These are phyloP conservation scores for Penicillium sp. DNA, from an alignment of 2,329 filamentous ascomycete genomes.

Conservation along the genomic window DNA sequence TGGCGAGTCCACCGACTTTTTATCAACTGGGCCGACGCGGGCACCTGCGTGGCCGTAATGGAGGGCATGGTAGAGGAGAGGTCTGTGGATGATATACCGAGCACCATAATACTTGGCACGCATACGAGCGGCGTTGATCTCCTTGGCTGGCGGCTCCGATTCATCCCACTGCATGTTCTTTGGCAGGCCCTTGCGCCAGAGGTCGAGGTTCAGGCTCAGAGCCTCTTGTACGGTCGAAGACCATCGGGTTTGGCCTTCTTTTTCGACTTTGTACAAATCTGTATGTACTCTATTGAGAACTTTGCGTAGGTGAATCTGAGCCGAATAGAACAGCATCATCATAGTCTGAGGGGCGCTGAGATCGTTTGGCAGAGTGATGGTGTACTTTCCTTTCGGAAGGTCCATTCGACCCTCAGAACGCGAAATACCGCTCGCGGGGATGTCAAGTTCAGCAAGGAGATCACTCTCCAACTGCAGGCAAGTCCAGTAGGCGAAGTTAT, in stretches of 20 bases:
- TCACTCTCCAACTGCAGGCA: constrained; percentile 92
- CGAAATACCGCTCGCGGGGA: constrained; percentile 60
- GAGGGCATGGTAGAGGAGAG: constrained; percentile 63
- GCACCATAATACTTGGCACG: constrained; percentile 95
- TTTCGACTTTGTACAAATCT: constrained; percentile 49
- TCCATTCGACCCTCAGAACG: constrained; percentile 49
- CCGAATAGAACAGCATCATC: constrained; percentile 57
- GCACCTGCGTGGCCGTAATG: constrained; percentile 48
- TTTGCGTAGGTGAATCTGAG: constrained; percentile 59
- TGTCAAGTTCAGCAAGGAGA: constrained; percentile 78
- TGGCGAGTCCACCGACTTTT: constrained; percentile 32
- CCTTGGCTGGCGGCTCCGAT: constrained; percentile 63
- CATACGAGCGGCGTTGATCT: constrained; percentile 78
- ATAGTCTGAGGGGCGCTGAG: constrained; percentile 36
- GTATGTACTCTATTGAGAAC: constrained; percentile 55
- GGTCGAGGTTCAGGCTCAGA: constrained; percentile 48
- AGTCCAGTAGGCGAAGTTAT: constrained; percentile 83
- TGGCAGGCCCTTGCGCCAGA: constrained; percentile 54
- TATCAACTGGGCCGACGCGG: constrained; percentile 14
- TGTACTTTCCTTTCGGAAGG: constrained; percentile 39
- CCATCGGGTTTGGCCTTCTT: constrained; percentile 35
- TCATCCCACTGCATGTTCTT: constrained; percentile 59
- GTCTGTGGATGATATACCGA: constrained; percentile 81
- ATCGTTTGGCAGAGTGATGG: constrained; percentile 32
- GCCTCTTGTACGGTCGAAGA: constrained; percentile 41